Base-by-base conservation (phyloP, 108 stramenopile genomes). In the Cyclotella choctawhatcheeana region DNA sequence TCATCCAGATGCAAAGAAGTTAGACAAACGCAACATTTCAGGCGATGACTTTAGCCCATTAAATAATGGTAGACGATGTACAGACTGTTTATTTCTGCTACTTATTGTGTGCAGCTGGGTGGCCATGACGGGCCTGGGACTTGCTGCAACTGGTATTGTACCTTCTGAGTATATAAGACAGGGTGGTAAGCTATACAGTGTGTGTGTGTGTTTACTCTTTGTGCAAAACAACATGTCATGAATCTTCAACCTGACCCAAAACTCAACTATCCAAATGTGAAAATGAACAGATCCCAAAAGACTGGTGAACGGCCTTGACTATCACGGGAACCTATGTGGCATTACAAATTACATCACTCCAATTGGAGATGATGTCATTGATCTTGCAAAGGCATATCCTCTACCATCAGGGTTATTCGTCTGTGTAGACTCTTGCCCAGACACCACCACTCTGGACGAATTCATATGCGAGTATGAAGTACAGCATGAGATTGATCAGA, bases 301-400 rank as follows among this genome's bases (percentile, higher is more conserved):
- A 27, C 21, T 44, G 8, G 60, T 44, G 3, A 64, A 48, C 27
- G 85, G 86, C 18, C 52, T 92, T 61, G 91, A 92, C 59, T 88
- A 88, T 52, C 76, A 78, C 33, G 91, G 86, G 0, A 92, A 92
- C 44, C 24, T 89, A 17, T 92, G 91, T 59, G 91, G 91, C 79
- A 13, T 87, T 69, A 76, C 69, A 64, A 47, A 69, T 52, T 44
- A 34, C n/a, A 12, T 87, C 69, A 76, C 76, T 31, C 53, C 70
- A 7, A 31, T 44, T 13, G 76, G 76, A 12, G 62, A 53, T n/a
- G 71, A 73, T 43, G 61, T 67, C 5, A 59, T 76, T 8, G 20
- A 69, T 59, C 61, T 80, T 16, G 53, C 71, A 13, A 73, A 74
- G 8, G 79, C 79, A 25, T 80, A 73, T 48, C 73, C 72, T 14